Conservation (phyloP, 2,329 filamentous ascomycete species). For the Alternaria angustiovoidea region DNA sequence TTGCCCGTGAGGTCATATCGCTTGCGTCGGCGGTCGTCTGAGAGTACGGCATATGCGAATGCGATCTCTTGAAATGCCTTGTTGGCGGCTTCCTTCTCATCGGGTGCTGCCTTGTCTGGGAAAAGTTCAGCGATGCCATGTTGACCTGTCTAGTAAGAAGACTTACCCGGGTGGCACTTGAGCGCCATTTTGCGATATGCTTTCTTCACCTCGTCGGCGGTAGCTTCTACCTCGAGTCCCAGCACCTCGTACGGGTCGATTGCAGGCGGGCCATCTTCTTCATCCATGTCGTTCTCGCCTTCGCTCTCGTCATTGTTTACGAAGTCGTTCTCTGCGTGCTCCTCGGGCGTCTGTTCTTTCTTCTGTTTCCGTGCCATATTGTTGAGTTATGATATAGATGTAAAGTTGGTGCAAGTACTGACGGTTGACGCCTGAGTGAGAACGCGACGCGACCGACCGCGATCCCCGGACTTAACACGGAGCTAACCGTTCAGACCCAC, state of each 20-base stretch:
- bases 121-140: conserved; percentile 14
- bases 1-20: conserved; percentile 92
- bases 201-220: conserved; percentile 80
- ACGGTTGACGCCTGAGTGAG: background rate
- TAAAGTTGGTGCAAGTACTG: conserved; percentile 4
- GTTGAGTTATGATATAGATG: conserved; percentile 11
- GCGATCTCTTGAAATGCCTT: conserved; percentile 87
- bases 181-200: conserved; percentile 92
- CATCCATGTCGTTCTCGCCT: conserved; percentile 29
- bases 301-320: conserved; percentile 57
- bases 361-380: conserved; percentile 14
- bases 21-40: conserved; percentile 78
- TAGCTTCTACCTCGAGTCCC: conserved; percentile 73
- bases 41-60: conserved; percentile 93
- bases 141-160: conserved; percentile 18
- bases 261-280: conserved; percentile 67
- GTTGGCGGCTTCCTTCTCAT: conserved; percentile 76
- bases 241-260: conserved; percentile 83
- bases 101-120: conserved; percentile 76
- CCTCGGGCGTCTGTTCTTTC: conserved; percentile 12
- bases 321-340: conserved; percentile 20
- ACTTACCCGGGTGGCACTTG: conserved; percentile 75
- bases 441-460: conserved; percentile 38
- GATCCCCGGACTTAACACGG: conserved; percentile 32
- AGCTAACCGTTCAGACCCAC: conserved; percentile 19